A percentile compares a stretch with the other conserved stretches of the same genome.
These are phyloP conservation scores for Bipolaris bicolor DNA, from an alignment of 2,329 filamentous ascomycete species.

Conservation along the genomic window DNA sequence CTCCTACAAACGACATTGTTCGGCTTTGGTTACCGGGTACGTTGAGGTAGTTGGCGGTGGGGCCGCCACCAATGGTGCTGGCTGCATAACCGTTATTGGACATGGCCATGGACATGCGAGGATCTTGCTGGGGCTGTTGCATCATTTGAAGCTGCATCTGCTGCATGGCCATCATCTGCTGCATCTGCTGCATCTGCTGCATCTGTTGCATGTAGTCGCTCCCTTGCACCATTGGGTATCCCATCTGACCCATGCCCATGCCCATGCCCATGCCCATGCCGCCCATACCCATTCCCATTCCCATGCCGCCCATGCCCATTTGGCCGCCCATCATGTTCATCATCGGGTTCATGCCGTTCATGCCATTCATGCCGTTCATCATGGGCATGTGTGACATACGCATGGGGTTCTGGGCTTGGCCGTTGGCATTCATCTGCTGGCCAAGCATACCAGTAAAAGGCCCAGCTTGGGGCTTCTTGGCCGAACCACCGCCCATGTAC, in stretches of 20 bases:
- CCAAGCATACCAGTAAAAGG: slow-evolving; percentile 47
- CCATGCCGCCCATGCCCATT: slow-evolving; percentile 43
- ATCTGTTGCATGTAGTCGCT: slow-evolving; percentile 83
- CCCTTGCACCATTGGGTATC: slow-evolving; percentile 73
- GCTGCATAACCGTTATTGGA: slow-evolving; percentile 27
- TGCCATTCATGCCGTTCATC: slow-evolving; percentile 35
- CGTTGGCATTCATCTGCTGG: slow-evolving; percentile 41
- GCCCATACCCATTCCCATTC: slow-evolving; percentile 27
- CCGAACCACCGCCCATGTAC: slow-evolving; percentile 45
- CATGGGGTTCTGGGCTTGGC: slow-evolving; percentile 28
- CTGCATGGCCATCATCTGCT: slow-evolving; percentile 45
- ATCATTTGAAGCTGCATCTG: slow-evolving; percentile 68
- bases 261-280: slow-evolving; percentile 36
- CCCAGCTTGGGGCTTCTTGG: slow-evolving; percentile 37
- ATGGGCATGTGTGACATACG: slow-evolving; percentile 39
- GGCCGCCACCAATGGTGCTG: slow-evolving; percentile 30
- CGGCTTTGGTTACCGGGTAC: slow-evolving; percentile 46
- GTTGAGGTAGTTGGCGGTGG: slow-evolving; percentile 28
- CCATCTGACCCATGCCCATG: slow-evolving; percentile 40
- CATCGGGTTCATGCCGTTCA: slow-evolving; percentile 38
- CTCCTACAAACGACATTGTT: slow-evolving; percentile 56
- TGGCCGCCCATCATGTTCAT: slow-evolving; percentile 39
- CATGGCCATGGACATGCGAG: slow-evolving; percentile 34
- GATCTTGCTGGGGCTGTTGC: slow-evolving; percentile 37
- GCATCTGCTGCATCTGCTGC: slow-evolving; percentile 72